Percentiles rank a stretch among this genome's conserved stretches.
These are phyloP conservation scores for Aspergillus alliaceus DNA, from an alignment of 2,329 filamentous ascomycete species.

Conservation along the genomic window DNA sequence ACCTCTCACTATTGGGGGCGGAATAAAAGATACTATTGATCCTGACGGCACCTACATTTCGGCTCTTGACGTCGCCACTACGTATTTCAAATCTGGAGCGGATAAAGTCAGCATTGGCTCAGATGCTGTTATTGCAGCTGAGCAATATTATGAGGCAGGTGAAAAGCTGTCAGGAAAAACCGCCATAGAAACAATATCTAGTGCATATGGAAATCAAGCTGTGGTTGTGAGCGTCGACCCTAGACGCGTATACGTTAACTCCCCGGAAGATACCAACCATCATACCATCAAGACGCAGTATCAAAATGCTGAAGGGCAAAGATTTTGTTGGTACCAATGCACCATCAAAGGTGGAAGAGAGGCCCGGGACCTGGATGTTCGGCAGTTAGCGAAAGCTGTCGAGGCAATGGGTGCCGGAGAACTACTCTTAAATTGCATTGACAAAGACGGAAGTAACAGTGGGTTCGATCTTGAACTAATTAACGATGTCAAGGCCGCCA, in stretches of 20 bases:
- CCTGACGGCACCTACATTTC: constrained; percentile 82
- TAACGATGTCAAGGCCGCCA: constrained; percentile 77
- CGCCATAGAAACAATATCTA: constrained; percentile 91
- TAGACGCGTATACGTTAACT: constrained; percentile 79
- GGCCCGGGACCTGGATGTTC: constrained; percentile 88
- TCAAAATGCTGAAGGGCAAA: constrained; percentile 73
- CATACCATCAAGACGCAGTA: constrained; percentile 71
- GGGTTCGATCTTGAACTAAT: constrained; percentile 95
- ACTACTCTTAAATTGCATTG: constrained; percentile 95
- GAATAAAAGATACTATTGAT: constrained; percentile 90
- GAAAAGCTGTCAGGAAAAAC: constrained; percentile 74
- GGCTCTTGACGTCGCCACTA: constrained; percentile 86
- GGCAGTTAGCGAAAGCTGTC: constrained; percentile 82
- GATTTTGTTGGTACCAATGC: constrained; percentile 94
- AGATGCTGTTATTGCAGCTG: constrained; percentile 88
- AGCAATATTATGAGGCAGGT: constrained; percentile 78
- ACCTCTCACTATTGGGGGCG: constrained; percentile 90
- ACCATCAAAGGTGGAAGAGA: constrained; percentile 95
- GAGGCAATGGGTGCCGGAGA: constrained; percentile 96
- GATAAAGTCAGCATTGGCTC: constrained; percentile 98
- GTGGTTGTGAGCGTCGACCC: constrained; percentile 96
- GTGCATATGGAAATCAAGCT: constrained; percentile 92
- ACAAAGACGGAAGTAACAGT: constrained; percentile 90
- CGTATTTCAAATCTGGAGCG: constrained; percentile 96
- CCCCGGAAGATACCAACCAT: constrained; percentile 67